These are phyloP conservation scores for Russula compacta DNA, from an alignment of 768 basidiomycete genomes.

Conservation along the genomic window DNA sequence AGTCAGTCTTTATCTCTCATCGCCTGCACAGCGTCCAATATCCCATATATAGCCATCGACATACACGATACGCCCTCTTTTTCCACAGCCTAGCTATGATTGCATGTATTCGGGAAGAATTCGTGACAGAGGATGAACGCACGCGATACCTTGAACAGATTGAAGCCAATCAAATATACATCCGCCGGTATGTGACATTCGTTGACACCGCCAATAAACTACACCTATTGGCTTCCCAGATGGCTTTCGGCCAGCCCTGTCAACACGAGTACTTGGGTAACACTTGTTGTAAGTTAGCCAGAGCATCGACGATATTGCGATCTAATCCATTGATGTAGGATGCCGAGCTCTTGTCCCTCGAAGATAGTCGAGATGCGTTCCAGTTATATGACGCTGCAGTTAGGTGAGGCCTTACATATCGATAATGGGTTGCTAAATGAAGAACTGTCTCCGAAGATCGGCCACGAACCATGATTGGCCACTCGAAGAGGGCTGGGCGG, in stretches of 20 bases:
- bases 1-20: constrained; percentile 33
- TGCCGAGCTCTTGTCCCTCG: constrained; percentile 57
- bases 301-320: not conserved
- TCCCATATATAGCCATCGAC: constrained; percentile 42
- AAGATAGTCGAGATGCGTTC: constrained; percentile 48
- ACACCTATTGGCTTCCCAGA: constrained; percentile 27
- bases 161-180: constrained; percentile 49
- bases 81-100: constrained; percentile 64
- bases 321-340: constrained; percentile 36
- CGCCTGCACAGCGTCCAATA: not conserved
- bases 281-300: constrained; percentile 44
- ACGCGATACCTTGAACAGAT: constrained; percentile 46
- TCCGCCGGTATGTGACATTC: constrained; percentile 40
- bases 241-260: constrained; percentile 66
- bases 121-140: constrained; percentile 29
- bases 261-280: constrained; percentile 60
- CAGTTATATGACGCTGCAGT: constrained; percentile 63
- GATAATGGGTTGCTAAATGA: not conserved
- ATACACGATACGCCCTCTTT: constrained; percentile 58
- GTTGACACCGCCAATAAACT: not conserved
- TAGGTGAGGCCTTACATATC: constrained; percentile 32
- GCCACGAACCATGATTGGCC: constrained; percentile 62
- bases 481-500: constrained; percentile 61
- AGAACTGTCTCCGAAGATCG: constrained; percentile 31
- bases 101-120: constrained; percentile 43